These are phyloP conservation scores for Prinsepia uniflora DNA, from an alignment of 306 rosid species.

Conservation along the genomic window DNA sequence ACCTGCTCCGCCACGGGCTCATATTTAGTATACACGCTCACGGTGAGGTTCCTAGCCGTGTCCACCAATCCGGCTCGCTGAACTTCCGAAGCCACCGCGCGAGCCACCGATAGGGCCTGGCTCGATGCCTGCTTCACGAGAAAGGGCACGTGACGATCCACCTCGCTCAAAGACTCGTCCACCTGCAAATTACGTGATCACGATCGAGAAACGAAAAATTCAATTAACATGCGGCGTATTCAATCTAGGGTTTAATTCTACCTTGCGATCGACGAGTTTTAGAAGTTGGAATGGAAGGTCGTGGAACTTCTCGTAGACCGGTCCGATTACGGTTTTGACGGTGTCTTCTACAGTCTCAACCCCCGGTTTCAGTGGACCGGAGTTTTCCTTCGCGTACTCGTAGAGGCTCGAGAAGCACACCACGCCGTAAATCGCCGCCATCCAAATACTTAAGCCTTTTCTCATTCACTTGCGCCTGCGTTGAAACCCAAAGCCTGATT, in stretches of 20 bases:
- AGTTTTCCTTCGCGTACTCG: slow-evolving; percentile 45
- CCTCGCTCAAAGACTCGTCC: slow-evolving; percentile 33
- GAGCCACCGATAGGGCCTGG: slow-evolving; percentile 16
- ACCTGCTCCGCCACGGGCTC: slow-evolving; percentile 38
- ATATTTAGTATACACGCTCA: slow-evolving; percentile 24
- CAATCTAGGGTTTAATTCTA: slow-evolving; percentile 3
- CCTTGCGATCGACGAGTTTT: slow-evolving; percentile 45
- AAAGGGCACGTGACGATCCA: slow-evolving; percentile 34
- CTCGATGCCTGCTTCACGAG: slow-evolving; percentile 33
- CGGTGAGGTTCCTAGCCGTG: slow-evolving; percentile 24
- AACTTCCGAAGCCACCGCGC: slow-evolving; percentile 23
- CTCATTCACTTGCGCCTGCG: slow-evolving; percentile 28
- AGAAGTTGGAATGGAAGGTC: slow-evolving; percentile 45
- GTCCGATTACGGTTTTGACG: slow-evolving; percentile 42
- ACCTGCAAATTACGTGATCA: slow-evolving; percentile 27
- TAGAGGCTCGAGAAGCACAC: slow-evolving; percentile 38
- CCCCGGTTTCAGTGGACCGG: slow-evolving; percentile 47
- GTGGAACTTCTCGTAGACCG: slow-evolving; percentile 46
- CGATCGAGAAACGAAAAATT: background rate
- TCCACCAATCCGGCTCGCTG: slow-evolving; percentile 36
- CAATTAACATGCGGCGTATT: background rate
- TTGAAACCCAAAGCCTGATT: too few species aligned
- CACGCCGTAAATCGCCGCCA: slow-evolving; percentile 34
- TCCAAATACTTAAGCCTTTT: slow-evolving; percentile 41
- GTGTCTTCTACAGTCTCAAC: slow-evolving; percentile 48